Evolutionary conservation across 1,284 basidiomycete genomes (phyloP).

Genomic region (Ganoderma boninense): DNA sequence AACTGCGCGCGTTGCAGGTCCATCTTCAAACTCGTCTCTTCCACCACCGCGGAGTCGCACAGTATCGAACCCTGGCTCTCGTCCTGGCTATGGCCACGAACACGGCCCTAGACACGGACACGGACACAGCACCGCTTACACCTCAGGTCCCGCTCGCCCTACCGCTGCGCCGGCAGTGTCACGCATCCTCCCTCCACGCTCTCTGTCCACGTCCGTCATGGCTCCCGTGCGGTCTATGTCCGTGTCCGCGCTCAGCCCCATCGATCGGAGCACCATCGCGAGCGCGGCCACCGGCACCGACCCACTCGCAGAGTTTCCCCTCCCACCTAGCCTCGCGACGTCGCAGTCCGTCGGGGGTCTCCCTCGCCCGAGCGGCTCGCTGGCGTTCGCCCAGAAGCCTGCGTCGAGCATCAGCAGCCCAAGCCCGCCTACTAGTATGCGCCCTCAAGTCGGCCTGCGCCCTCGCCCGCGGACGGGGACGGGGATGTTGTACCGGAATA

Average conservation of each 20-base stretch:
- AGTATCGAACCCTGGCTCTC: conserved; percentile 30
- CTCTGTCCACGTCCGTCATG: conserved; percentile 27
- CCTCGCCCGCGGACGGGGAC: conserved; percentile 39
- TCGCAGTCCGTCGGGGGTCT: conserved; percentile 10
- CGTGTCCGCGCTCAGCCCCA: conserved; percentile 3
- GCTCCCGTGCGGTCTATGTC: conserved; percentile 28
- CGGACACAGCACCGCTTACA: not conserved
- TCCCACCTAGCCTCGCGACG: conserved; percentile 19
- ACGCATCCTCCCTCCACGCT: conserved; percentile 22
- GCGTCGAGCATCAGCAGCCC: not conserved
- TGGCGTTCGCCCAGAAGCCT: conserved; percentile 19
- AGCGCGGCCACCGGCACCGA: conserved; percentile 9
- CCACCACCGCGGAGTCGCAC: conserved; percentile 27
- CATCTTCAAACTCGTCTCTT: conserved; percentile 3
- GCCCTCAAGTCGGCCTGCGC: conserved; percentile 29
- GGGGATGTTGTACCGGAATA: conserved; percentile 42
- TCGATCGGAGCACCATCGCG: conserved; percentile 12
- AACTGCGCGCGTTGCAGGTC: conserved; percentile 6
- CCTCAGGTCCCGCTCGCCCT: conserved; percentile 8
- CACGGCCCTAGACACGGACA: not conserved
- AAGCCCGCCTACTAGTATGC: conserved; percentile 22
- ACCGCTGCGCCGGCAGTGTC: conserved; percentile 12
- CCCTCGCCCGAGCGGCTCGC: not conserved
- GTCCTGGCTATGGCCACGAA: not conserved
- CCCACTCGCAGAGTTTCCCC: conserved; percentile 25